Evolutionary conservation across 2,329 filamentous ascomycete genomes (phyloP).

Genomic region (Phialocephala sp.): DNA sequence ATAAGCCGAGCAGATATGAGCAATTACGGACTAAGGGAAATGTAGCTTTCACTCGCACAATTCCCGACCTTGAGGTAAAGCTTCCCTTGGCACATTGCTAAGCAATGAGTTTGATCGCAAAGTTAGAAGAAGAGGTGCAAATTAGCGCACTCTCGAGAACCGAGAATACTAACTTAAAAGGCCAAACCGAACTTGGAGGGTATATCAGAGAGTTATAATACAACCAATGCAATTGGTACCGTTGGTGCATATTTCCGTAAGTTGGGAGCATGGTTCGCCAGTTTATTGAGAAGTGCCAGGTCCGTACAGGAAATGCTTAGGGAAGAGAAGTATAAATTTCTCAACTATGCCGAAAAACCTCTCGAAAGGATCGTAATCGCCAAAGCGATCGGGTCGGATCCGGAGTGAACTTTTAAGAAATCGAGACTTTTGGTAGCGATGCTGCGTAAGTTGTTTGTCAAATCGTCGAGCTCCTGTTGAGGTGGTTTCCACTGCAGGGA

Average conservation of each 20-base stretch:
- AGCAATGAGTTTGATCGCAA: constrained; percentile 10
- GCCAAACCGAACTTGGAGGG: neutral
- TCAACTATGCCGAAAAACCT: neutral
- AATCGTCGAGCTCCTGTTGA: neutral
- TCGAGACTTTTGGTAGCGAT: neutral
- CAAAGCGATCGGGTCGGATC: neutral
- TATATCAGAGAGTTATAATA: neutral
- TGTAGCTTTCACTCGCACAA: too few species aligned
- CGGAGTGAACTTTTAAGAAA: neutral
- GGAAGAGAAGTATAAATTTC: neutral
- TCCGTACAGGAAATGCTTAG: neutral
- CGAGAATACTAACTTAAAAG: neutral
- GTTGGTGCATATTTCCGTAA: neutral
- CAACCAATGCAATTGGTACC: constrained; percentile 8
- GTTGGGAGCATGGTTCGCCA: neutral
- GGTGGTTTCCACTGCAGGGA: constrained; percentile 4
- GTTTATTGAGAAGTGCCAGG: neutral
- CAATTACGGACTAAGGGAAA: neutral
- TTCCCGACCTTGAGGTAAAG: constrained; percentile 15
- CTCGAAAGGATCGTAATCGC: too few species aligned
- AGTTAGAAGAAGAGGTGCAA: constrained; percentile 25
- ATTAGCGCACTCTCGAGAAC: constrained; percentile 12
- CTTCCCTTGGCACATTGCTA: constrained; percentile 14
- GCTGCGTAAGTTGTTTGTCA: constrained; percentile 6
- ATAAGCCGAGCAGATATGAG: neutral